phyloP scores from a whole-genome alignment of 352 stramenopile genomes.

The Pythium sp. region DNA sequence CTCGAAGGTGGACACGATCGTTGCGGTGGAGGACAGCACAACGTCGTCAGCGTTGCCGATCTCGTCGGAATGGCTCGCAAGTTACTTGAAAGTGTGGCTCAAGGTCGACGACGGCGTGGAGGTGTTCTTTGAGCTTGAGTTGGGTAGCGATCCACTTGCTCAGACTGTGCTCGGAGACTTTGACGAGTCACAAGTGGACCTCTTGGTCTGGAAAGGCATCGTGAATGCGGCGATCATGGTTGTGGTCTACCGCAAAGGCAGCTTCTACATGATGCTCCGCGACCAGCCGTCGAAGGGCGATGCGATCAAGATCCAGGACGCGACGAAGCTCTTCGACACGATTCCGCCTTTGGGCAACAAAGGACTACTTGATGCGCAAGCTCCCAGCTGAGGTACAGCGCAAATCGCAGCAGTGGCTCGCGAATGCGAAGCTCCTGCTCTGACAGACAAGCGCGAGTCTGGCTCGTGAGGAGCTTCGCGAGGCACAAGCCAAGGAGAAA shows the following conservation, averaged over 20 bases:
- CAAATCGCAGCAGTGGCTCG: constrained; percentile 34
- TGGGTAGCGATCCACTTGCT: constrained; percentile 15
- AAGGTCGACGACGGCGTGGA: constrained; percentile 44
- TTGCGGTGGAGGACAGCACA: constrained; percentile 8
- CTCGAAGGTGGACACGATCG: constrained; percentile 37
- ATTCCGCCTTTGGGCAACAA: constrained; percentile 44
- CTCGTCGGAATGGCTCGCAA: constrained; percentile 28
- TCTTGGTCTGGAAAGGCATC: constrained; percentile 63
- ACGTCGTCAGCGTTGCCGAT: constrained; percentile 5
- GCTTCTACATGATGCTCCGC: constrained; percentile 50
- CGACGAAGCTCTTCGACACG: constrained; percentile 40
- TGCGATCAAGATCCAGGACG: constrained; percentile 7
- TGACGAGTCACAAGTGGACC: constrained; percentile 25
- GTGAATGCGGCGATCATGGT: constrained; percentile 52
- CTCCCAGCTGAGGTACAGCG: constrained; percentile 22
- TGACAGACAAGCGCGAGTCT: constrained; percentile 62
- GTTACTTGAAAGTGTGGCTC: constrained; percentile 52
- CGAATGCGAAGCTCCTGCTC: constrained; percentile 46
- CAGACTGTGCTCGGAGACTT: constrained; percentile 19
- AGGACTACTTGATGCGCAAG: constrained; percentile 45
- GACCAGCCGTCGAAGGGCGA: constrained; percentile 23
- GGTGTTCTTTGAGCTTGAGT: constrained; percentile 63
- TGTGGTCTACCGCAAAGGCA: constrained; percentile 44
- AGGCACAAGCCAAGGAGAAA: constrained; percentile 29
- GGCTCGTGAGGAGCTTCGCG: constrained; percentile 39